Evolutionary conservation across 1,139 yeast genomes (phyloP), one percentile per base, ranked within the genome.

Genomic region (Magnusiomyces tetraspermus): DNA sequence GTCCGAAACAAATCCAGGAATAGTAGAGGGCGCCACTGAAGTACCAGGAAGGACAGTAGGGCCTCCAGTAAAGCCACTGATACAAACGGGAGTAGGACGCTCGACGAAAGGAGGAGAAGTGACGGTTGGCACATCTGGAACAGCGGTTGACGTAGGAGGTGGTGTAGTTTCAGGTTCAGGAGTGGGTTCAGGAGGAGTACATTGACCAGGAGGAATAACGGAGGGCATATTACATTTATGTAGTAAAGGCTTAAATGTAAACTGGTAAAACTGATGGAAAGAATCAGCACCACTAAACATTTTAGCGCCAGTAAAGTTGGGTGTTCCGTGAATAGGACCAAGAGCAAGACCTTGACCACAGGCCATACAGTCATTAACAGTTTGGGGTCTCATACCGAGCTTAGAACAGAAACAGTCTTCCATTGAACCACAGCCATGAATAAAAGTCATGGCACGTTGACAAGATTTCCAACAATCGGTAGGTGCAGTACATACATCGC

Each of bases 391-490:
- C 30, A 38, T 26, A 19, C 33, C 38, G n/a, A 53, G 24, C 6
- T 40, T 26, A 21, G 43, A 45, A 28, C 55, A 53, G 28, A 53
- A 30, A 53, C 55, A 53, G 42, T 48, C 46, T 10, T 26, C 22
- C 11, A 48, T 26, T 11, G 44, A 46, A 17, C 46, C 44, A 36
- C 55, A 53, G 15, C 22, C 48, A 13, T 46, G 30, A 26, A 53
- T 40, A 24, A 53, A 41, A 36, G 53, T 53, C 38, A 48, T 48
- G 19, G 53, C 55, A 22, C 46, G 51, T 23, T 53, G 55, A 42
- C 55, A 53, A 33, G 55, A 50, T 21, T 28, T 36, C 55, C 55
- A 53, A 48, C 55, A 53, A 31, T 48, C 51, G 37, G 46, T 49
- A 28, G 55, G 55, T 37, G 51, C 55, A 41, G 42, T 50, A 31